Evolutionary conservation across 257 asterid species (phyloP), one percentile per base, ranked within the genome.

Genomic region (Solanum medicagineum): DNA sequence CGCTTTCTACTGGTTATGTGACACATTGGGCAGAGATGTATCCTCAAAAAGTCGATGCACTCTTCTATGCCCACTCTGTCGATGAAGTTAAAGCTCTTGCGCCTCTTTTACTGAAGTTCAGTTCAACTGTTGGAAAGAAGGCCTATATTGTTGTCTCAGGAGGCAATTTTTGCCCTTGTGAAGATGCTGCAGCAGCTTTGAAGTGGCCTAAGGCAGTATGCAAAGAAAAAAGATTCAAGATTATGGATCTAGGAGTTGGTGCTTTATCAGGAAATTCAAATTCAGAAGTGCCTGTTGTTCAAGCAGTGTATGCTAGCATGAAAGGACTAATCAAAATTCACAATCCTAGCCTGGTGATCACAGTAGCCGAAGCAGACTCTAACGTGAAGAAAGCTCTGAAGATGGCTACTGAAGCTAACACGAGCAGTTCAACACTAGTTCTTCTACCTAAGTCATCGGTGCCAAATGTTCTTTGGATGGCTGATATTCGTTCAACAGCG

Each of bases 11-110:
- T 0, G 99, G 99, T 32, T 96, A 95, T 59, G 15, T 96, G 1
- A 93, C 99, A 3, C 98, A 94, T 74, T 96, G 99, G 99, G 99
- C 99, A 0, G 89, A 97, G 0, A 96, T 96, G 98, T 15, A 93
- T 80, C 99, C 99, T 59, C 98, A 96, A 51, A 94, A 91, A 87
- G 90, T 93, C 1, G 99, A 96, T 29, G 98, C 97, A 4, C 91
- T 96, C 4, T 90, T 96, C 87, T 96, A 96, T 19, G 98, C 98
- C 2, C 98, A 96, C 88, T 95, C 99, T 0, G 49, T 94, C 3
- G 86, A 86, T 20, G 97, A 96, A 71, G 97, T 93, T 20, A 86
- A 92, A 65, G 92, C 94, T 6, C 96, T 96, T 0, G 89, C 91
- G 1, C 98, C 98, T 20, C 97, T 96, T 32, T 92, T 96, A 4